Conservation (phyloP, 768 basidiomycete genomes). For the Rhodotorula diobovata region DNA sequence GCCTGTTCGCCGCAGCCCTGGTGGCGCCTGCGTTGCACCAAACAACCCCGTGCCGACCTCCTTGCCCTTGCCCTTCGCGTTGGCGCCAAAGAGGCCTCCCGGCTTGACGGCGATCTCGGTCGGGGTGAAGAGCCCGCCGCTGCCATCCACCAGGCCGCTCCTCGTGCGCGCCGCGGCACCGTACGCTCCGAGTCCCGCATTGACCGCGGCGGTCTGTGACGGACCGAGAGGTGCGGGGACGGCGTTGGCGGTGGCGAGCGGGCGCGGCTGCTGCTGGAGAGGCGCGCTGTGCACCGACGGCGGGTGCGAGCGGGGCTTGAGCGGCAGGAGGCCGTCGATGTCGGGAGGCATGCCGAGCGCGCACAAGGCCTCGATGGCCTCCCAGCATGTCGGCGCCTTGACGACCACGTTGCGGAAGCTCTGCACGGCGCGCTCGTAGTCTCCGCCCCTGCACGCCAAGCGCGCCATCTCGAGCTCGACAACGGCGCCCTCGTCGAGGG, state of each 20-base stretch:
- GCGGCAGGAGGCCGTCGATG: conserved; percentile 15
- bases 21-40: background rate
- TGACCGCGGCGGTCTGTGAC: conserved; percentile 8
- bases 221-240: conserved; percentile 12
- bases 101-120: conserved; percentile 1
- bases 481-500: conserved; percentile 47
- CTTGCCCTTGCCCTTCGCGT: conserved; percentile 1
- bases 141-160: too few species aligned
- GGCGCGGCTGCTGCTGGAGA: background rate
- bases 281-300: conserved; percentile 6
- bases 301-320: background rate
- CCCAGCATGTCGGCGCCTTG: conserved; percentile 78
- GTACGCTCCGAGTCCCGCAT: background rate
- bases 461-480: conserved; percentile 71
- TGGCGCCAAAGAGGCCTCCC: background rate
- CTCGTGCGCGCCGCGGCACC: background rate
- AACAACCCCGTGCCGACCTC: conserved; percentile 5
- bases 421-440: conserved; percentile 64
- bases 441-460: conserved; percentile 72
- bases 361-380: conserved; percentile 85
- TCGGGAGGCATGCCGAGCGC: conserved; percentile 58
- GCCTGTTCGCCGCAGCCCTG: conserved; percentile 1
- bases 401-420: conserved; percentile 69
- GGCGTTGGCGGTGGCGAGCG: background rate
- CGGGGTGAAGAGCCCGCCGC: conserved; percentile 20